Conservation (phyloP, 2,329 filamentous ascomycete genomes). For the Zymoseptoria pseudotritici region DNA sequence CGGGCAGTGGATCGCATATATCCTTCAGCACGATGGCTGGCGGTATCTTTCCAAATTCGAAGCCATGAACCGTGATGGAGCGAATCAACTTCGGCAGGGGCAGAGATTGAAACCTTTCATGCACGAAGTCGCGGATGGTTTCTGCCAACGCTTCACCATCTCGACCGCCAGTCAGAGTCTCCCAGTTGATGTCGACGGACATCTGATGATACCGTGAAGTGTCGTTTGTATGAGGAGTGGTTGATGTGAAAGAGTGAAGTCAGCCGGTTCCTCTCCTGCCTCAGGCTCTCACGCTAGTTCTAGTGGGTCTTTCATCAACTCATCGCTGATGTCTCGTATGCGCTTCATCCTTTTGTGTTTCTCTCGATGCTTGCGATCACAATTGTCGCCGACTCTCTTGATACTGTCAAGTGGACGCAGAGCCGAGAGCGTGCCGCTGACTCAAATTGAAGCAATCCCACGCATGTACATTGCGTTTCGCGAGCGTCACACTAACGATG, state of each 20-base stretch:
- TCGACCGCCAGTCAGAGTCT: slow-evolving; percentile 78
- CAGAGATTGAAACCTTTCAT: slow-evolving; percentile 90
- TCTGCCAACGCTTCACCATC: slow-evolving; percentile 81
- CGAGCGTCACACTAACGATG: background rate
- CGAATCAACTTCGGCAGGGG: slow-evolving; percentile 92
- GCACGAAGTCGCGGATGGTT: slow-evolving; percentile 83
- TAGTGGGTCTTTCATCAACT: background rate
- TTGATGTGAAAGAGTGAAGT: background rate
- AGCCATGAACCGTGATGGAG: slow-evolving; percentile 87
- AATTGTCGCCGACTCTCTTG: background rate
- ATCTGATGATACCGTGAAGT: slow-evolving; percentile 42
- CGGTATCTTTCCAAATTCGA: slow-evolving; percentile 78
- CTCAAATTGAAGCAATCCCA: background rate
- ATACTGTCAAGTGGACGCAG: background rate
- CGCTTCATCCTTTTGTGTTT: background rate
- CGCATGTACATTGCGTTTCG: background rate
- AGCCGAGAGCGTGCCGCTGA: background rate
- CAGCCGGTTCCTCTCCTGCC: background rate
- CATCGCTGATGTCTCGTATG: background rate
- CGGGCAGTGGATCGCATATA: slow-evolving; percentile 87
- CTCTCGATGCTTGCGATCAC: background rate
- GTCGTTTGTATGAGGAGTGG: slow-evolving; percentile 1
- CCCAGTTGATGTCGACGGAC: slow-evolving; percentile 98
- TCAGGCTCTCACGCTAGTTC: background rate
- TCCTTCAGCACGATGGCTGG: slow-evolving; percentile 91